phyloP scores from a whole-genome alignment of 129 eudicot genomes.

The Pseudognaphalium luteoalbum region DNA sequence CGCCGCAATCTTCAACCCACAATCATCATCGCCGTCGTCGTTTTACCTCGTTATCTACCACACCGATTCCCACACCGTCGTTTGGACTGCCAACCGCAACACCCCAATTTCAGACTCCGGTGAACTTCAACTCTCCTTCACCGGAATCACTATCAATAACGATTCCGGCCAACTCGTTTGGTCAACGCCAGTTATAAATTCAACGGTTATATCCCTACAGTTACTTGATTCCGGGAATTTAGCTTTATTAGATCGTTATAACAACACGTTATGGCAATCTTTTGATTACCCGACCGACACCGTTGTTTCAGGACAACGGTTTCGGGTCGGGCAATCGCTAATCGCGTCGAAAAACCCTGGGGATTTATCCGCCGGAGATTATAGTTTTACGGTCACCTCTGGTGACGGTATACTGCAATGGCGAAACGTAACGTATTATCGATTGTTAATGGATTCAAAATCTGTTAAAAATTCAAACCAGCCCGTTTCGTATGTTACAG shows the following conservation, averaged over 20 bases:
- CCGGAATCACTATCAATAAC: constrained; percentile 44
- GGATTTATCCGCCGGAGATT: constrained; percentile 49
- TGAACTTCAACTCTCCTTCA: constrained; percentile 34
- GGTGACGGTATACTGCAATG: constrained; percentile 55
- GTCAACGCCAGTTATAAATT: constrained; percentile 53
- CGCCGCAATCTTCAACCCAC: constrained; percentile 57
- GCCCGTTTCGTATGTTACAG: constrained; percentile 44
- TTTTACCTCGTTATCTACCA: constrained; percentile 70
- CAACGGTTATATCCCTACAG: constrained; percentile 38
- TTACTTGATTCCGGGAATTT: constrained; percentile 66
- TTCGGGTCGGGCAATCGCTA: constrained; percentile 39
- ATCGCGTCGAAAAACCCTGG: constrained; percentile 28
- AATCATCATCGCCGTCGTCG: constrained; percentile 26
- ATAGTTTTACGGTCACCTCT: constrained; percentile 40
- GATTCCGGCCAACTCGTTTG: constrained; percentile 49
- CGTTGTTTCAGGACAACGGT: constrained; percentile 56
- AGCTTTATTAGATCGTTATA: constrained; percentile 42
- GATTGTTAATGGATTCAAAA: constrained; percentile 55
- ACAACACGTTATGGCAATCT: constrained; percentile 64
- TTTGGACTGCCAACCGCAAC: constrained; percentile 76
- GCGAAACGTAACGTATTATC: constrained; percentile 50
- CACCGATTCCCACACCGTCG: constrained; percentile 42
- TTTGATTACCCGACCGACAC: constrained; percentile 68
- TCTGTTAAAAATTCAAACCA: constrained; percentile 45
- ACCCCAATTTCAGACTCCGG: constrained; percentile 56